These are phyloP conservation scores for Salix brachista DNA, from an alignment of 345 rosid genomes.

Conservation along the genomic window DNA sequence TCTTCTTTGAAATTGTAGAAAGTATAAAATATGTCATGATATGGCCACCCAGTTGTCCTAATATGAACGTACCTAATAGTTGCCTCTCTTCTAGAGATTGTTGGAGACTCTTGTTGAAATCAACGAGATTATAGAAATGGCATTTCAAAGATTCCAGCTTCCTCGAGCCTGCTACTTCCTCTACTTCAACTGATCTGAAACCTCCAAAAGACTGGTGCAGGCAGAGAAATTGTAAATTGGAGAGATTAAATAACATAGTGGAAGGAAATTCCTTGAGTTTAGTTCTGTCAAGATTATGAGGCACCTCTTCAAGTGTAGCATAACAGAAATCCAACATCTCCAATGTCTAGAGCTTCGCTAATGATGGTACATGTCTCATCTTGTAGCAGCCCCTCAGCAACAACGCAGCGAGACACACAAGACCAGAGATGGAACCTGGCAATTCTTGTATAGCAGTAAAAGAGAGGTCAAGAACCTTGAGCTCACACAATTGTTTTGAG, in stretches of 20 bases:
- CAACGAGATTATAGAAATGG: not conserved
- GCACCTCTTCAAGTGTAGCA: not conserved
- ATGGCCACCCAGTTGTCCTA: not conserved
- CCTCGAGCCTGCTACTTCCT: not conserved
- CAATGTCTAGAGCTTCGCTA: constrained; percentile 3
- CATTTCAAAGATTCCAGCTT: constrained; percentile 2
- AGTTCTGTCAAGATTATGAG: not conserved
- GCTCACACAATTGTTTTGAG: not conserved
- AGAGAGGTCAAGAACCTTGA: constrained; percentile 28
- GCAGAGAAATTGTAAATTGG: not conserved
- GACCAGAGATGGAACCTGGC: constrained; percentile 8
- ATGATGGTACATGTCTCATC: constrained; percentile 2
- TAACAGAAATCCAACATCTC: constrained; percentile 10
- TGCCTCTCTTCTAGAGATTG: not conserved
- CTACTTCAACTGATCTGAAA: not conserved
- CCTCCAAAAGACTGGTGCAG: not conserved
- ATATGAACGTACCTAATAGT: not conserved
- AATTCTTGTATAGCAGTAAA: not conserved
- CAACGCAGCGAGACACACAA: constrained; percentile 8
- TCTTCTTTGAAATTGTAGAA: not conserved
- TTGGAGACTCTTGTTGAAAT: not conserved
- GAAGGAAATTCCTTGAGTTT: not conserved
- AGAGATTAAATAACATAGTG: not conserved
- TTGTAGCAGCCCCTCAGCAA: not conserved
- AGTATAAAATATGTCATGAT: not conserved